Conservation (phyloP, 192 early-diverging fungal species). For the Rhizoclosmatium globosum region DNA sequence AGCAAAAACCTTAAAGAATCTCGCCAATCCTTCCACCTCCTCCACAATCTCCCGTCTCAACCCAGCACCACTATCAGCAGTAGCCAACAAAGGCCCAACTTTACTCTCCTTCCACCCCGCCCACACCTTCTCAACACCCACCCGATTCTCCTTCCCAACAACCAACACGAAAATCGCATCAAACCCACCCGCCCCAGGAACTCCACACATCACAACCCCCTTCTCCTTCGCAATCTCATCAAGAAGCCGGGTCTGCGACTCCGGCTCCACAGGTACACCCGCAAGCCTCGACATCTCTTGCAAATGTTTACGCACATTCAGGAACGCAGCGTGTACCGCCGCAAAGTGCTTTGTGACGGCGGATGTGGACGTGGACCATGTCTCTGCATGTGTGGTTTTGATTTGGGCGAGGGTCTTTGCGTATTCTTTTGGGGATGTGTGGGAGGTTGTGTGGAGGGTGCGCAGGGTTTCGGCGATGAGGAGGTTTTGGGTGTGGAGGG, state of each 20-base stretch:
- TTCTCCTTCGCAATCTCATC: slow-evolving; percentile 81
- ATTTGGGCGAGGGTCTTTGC: neutral
- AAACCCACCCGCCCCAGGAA: slow-evolving; percentile 97
- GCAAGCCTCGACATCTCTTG: slow-evolving; percentile 77
- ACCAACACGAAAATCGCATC: slow-evolving; percentile 96
- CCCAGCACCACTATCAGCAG: slow-evolving; percentile 68
- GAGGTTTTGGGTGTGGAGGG: too few species aligned
- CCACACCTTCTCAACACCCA: slow-evolving; percentile 45
- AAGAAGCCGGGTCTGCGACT: slow-evolving; percentile 84
- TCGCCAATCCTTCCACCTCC: slow-evolving; percentile 12
- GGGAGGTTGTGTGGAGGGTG: too few species aligned
- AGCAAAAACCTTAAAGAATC: too few species aligned
- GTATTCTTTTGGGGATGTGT: too few species aligned
- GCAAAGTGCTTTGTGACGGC: too few species aligned
- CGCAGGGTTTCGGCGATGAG: too few species aligned
- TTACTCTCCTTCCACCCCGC: slow-evolving; percentile 76
- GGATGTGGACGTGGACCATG: neutral
- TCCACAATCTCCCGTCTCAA: neutral
- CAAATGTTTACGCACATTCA: slow-evolving; percentile 68
- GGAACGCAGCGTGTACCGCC: neutral
- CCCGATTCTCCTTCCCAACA: slow-evolving; percentile 24
- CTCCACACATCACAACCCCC: slow-evolving; percentile 91
- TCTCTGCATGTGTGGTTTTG: slow-evolving; percentile 22
- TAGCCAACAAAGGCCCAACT: slow-evolving; percentile 83
- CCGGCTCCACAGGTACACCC: slow-evolving; percentile 89